Evolutionary conservation across 2,329 filamentous ascomycete species (phyloP).

Genomic region (Neodidymelliopsis sp.): DNA sequence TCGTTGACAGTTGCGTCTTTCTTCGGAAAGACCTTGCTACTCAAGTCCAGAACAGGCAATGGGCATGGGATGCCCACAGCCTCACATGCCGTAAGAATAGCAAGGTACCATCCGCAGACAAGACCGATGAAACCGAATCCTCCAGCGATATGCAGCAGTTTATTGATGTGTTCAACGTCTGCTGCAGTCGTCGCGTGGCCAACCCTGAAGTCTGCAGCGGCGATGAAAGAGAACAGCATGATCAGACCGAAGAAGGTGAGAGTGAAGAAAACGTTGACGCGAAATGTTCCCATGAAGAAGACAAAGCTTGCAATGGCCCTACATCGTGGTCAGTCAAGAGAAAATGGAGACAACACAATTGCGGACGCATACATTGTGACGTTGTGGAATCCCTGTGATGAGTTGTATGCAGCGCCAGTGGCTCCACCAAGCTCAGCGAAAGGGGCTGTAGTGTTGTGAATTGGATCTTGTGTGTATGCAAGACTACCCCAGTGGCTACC

Average conservation of each 20-base stretch:
- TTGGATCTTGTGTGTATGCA: slow-evolving; percentile 30
- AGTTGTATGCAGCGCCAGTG: slow-evolving; percentile 27
- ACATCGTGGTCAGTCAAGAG: neutral
- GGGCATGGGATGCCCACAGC: slow-evolving; percentile 31
- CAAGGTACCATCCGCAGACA: slow-evolving; percentile 29
- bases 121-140: slow-evolving; percentile 28
- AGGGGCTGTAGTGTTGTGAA: slow-evolving; percentile 22
- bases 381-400: slow-evolving; percentile 33
- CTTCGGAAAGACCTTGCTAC: slow-evolving; percentile 27
- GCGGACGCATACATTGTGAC: slow-evolving; percentile 24
- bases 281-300: slow-evolving; percentile 28
- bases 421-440: slow-evolving; percentile 27
- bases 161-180: slow-evolving; percentile 23
- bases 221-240: slow-evolving; percentile 30
- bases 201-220: slow-evolving; percentile 26
- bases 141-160: slow-evolving; percentile 23
- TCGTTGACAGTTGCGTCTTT: slow-evolving; percentile 4
- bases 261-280: slow-evolving; percentile 29
- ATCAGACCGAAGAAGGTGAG: slow-evolving; percentile 28
- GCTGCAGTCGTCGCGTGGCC: slow-evolving; percentile 19
- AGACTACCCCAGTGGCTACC: slow-evolving; percentile 31
- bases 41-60: slow-evolving; percentile 28
- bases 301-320: slow-evolving; percentile 29
- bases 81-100: slow-evolving; percentile 27
- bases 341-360: no score